Evolutionary conservation across 2,329 filamentous ascomycete genomes (phyloP), one percentile per base, ranked within the genome.

Genomic region (Knoxdaviesia capensis): DNA sequence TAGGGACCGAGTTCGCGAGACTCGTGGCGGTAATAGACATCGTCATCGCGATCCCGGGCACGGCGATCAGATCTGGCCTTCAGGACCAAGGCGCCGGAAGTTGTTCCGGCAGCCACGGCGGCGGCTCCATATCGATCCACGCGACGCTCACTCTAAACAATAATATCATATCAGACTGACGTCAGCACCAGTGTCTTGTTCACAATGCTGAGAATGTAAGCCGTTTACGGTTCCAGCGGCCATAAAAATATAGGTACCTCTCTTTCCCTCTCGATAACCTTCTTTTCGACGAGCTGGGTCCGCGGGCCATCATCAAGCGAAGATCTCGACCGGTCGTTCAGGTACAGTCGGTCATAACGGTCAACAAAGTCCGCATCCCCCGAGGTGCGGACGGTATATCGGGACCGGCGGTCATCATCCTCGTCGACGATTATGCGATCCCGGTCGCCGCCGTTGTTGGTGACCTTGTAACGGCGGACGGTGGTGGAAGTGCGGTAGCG

Each of bases 141-240:
- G 57, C 55, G 63, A 34, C 62, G 56, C 38, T 63, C 59, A 20
- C 59, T 54, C 34, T 66, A 45, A 29, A 69, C 62, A 31, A 68
- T 59, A 45, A 63, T 56, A 4, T 75, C 71, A 46, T 76, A 66
- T 6, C 75, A 64, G 47, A 76, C 71, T 49, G 76, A 74, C 51
- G 68, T 68, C 51, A 76, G 71, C 51, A 75, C 69, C 3, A 64
- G 61, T 1, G 65, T 62, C 41, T 65, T 63, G 49, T 71, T 66
- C 41, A 70, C 69, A 47, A 76, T 71, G 43, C 75, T 61, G 45
- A 76, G 65, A 5, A 70, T 70, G 34, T 9, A 9, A 2, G 62
- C 53, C 5, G 62, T 63, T 7, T 63, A 56, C 8, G 68, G 66
- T 28, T 69, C 61, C 30, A 63, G 59, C 3, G 66, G 65, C 38